Base-by-base conservation (phyloP, 2,329 filamentous ascomycete species). In the Apiospora marii region DNA sequence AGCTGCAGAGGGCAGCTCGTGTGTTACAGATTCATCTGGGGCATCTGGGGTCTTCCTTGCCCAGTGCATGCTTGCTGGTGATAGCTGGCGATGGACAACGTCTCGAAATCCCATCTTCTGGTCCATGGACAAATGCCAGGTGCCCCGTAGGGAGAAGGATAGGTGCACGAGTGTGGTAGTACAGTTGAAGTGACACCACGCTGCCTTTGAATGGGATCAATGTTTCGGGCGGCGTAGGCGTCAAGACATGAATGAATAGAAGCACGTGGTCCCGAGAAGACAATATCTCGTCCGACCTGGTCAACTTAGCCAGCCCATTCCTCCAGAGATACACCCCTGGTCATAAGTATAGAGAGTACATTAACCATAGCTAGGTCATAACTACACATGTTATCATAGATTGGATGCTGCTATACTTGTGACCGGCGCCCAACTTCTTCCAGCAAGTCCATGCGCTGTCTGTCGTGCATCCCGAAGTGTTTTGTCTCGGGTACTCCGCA, bases 21-120 rank as follows among this genome's bases (percentile, higher is more conserved):
- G 30, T 37, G 30, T 12, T 61, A 61, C 53, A 6, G 34, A 37
- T 61, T 37, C 27, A 61, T 37, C 10, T 22, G 30, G 34, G 53
- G 53, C 30, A 37, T 37, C 30, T 61, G 53, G 53, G 53, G 22
- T 61, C 53, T 61, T 61, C 53, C 53, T 61, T 30, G 53, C 7
- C 34, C 16, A 19, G 27, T 30, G 46, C 19, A n/a, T 19, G 30
- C 53, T 34, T 61, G 53, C 30, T 34, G 34, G 30, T 16, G 53
- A 61, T 61, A 30, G 53, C 10, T 41, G 58, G 58, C 8, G 7
- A 19, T 8, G 19, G 53, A 14, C 5, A 58, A 64, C 37, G 3
- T 34, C 58, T 41, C 34, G 22, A 64, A 64, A 64, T 37, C 34
- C 58, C 58, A 64, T 64, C 19, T n/a, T n/a, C 30, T 41, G 22